These are phyloP conservation scores for Ocimum tenuiflorum DNA, from an alignment of 257 asterid species.

Conservation along the genomic window DNA sequence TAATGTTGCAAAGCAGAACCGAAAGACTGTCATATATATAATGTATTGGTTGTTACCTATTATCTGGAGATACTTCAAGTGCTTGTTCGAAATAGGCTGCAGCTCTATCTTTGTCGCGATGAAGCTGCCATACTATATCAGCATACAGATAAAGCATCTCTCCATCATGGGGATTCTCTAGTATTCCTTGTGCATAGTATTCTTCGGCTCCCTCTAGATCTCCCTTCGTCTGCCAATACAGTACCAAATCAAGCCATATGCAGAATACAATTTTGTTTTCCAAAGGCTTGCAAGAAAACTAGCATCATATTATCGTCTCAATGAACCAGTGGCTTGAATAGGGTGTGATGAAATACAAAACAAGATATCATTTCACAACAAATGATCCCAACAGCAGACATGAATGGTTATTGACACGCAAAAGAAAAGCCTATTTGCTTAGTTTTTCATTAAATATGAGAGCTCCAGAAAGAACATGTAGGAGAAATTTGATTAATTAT, in stretches of 20 bases:
- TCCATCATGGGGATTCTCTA: constrained; percentile 60
- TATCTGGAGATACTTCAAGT: constrained; percentile 47
- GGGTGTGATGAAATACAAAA: not conserved
- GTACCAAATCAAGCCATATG: not conserved
- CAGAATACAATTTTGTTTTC: not conserved
- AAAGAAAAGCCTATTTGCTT: not conserved
- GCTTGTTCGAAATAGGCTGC: constrained; percentile 56
- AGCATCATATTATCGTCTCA: not conserved
- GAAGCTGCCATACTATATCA: constrained; percentile 58
- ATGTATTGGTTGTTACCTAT: constrained; percentile 42
- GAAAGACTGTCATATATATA: not conserved
- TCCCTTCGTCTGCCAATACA: constrained; percentile 48
- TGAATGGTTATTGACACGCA: not conserved
- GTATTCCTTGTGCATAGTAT: constrained; percentile 50
- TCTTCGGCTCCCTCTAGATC: constrained; percentile 71
- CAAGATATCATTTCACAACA: not conserved
- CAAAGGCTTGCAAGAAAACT: not conserved
- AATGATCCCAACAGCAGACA: not conserved
- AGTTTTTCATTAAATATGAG: not conserved
- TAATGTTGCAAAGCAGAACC: not conserved
- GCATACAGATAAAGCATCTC: constrained; percentile 55
- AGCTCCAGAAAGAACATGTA: not conserved
- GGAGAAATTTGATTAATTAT: not conserved
- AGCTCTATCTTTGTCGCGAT: constrained; percentile 50
- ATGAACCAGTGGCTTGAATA: not conserved